phyloP scores from a whole-genome alignment of 805 yeast genomes.

The Candida sphagnicola region DNA sequence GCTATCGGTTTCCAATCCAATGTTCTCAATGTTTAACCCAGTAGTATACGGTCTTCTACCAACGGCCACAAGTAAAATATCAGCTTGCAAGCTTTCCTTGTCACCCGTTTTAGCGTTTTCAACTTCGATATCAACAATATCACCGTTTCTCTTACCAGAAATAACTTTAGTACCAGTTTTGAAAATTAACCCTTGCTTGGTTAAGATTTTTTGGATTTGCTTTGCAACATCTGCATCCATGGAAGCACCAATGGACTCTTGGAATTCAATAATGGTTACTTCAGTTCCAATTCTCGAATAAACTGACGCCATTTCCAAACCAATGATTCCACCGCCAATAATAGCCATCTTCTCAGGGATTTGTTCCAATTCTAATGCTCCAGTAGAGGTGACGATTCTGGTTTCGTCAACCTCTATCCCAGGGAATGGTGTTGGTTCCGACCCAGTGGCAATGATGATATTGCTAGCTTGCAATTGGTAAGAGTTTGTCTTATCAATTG shows the following conservation, averaged over 20 bases:
- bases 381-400: conserved; percentile 94
- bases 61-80: conserved; percentile 91
- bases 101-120: conserved; percentile 87
- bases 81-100: conserved; percentile 77
- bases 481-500: conserved; percentile 76
- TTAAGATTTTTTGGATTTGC: conserved; percentile 79
- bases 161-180: conserved; percentile 88
- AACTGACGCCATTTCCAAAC: conserved; percentile 98
- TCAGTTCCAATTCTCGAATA: conserved; percentile 93
- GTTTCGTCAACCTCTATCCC: conserved; percentile 95
- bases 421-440: conserved; percentile 98
- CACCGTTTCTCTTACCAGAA: conserved; percentile 85
- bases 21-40: conserved; percentile 82
- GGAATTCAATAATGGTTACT: conserved; percentile 92
- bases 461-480: conserved; percentile 70
- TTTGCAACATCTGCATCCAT: conserved; percentile 96
- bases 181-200: conserved; percentile 94
- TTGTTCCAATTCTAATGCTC: conserved; percentile 78
- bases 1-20: conserved; percentile 88
- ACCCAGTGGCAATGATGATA: conserved; percentile 94
- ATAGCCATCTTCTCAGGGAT: conserved; percentile 88
- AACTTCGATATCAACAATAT: conserved; percentile 76
- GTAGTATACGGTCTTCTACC: conserved; percentile 97
- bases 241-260: conserved; percentile 90
- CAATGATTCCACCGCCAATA: conserved; percentile 99